These are phyloP conservation scores for Aspergillus fijiensis DNA, from an alignment of 2,329 filamentous ascomycete species.

Conservation along the genomic window DNA sequence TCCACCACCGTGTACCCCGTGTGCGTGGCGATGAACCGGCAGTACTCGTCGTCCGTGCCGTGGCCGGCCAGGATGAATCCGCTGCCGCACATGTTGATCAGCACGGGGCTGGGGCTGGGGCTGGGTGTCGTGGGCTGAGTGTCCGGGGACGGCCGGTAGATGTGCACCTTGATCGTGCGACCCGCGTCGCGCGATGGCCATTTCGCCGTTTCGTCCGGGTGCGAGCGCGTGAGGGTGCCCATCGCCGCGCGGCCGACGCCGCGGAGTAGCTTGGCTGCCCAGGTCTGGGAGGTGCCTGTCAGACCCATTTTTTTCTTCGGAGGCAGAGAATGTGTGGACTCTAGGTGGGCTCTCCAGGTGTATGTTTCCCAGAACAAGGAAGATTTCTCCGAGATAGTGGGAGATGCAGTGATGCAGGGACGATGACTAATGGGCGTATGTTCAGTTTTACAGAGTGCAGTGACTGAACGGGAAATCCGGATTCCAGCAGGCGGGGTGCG, in stretches of 20 bases:
- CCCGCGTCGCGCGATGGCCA: not conserved
- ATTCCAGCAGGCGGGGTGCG: no score
- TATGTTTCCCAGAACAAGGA: not conserved
- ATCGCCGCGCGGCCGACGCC: not conserved
- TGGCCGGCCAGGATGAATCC: slow-evolving; percentile 31
- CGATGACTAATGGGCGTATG: no score
- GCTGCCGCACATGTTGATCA: slow-evolving; percentile 33
- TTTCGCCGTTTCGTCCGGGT: not conserved
- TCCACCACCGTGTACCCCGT: slow-evolving; percentile 36
- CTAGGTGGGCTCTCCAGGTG: not conserved
- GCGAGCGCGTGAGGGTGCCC: not conserved
- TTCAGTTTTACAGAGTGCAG: no score
- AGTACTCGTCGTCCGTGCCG: slow-evolving; percentile 31
- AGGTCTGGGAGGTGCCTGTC: not conserved
- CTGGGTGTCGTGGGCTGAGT: not conserved
- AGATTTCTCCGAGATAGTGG: not conserved
- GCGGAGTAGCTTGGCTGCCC: not conserved
- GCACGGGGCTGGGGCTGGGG: slow-evolving; percentile 20
- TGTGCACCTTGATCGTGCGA: slow-evolving; percentile 27
- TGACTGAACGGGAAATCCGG: no score
- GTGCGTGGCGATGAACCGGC: slow-evolving; percentile 20
- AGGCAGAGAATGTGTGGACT: not conserved
- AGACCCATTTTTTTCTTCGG: not conserved
- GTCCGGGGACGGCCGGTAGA: slow-evolving; percentile 22
- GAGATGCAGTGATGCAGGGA: no score